Evolutionary conservation across 164 flowering plant species (phyloP).

Genomic region (Echeveria elegans): DNA sequence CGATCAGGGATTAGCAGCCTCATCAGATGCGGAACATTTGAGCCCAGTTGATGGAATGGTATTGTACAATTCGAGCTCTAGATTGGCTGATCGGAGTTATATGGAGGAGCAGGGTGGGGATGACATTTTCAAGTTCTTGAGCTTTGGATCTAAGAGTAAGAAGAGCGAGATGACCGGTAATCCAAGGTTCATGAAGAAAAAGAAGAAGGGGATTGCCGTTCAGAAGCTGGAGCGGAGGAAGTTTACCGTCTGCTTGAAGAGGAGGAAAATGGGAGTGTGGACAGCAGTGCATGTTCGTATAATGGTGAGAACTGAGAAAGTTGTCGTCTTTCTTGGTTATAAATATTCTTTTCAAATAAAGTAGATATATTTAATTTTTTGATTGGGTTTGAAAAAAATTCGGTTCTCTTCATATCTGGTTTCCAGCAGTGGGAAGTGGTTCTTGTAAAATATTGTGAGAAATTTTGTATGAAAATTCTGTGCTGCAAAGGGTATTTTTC

Average conservation of each 20-base stretch:
- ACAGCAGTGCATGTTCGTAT: conserved; percentile 26
- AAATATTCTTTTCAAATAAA: neutral
- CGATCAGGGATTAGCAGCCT: neutral
- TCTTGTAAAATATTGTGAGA: neutral
- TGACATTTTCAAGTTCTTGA: conserved; percentile 60
- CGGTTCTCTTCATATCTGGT: neutral
- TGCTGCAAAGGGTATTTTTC: neutral
- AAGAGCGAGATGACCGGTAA: conserved; percentile 8
- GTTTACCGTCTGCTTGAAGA: conserved; percentile 41
- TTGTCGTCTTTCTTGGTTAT: neutral
- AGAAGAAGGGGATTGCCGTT: conserved; percentile 6
- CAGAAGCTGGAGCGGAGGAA: conserved; percentile 22
- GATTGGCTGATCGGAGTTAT: neutral
- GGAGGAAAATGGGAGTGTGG: conserved; percentile 32
- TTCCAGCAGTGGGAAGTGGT: neutral
- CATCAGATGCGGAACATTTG: neutral
- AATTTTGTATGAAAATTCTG: neutral
- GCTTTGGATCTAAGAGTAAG: conserved; percentile 20
- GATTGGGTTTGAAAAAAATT: neutral
- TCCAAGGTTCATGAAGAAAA: conserved; percentile 23
- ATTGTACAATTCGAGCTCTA: neutral
- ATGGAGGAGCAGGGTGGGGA: conserved; percentile 15
- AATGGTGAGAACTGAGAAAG: conserved; percentile 37
- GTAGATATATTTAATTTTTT: neutral
- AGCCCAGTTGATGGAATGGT: neutral